Conservation (phyloP, 225 moss, liverwort and hornwort genomes). For the Pseudoscleropodium purum region DNA sequence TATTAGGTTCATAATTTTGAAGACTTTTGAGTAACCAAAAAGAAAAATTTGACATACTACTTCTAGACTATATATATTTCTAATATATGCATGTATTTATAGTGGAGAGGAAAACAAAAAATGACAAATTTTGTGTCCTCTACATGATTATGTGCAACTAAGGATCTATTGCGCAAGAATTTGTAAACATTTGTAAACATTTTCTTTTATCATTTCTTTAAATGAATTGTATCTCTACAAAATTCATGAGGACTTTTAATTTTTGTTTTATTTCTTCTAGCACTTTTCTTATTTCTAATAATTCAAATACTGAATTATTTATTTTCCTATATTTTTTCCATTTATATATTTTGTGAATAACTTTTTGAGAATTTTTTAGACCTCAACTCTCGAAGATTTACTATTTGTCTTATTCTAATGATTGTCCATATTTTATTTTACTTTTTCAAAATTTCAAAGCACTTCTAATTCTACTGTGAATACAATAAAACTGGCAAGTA, state of each 20-base stretch:
- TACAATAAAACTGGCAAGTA: neutral
- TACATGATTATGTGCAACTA: no score
- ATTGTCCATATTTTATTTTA: neutral
- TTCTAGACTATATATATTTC: neutral
- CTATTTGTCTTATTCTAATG: neutral
- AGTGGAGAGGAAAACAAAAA: rapidly evolving
- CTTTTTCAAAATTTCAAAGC: neutral
- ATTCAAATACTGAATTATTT: neutral
- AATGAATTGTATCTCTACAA: neutral
- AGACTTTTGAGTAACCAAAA: neutral
- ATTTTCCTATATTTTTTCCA: neutral
- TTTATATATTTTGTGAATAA: neutral
- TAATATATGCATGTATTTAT: neutral
- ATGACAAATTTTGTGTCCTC: neutral
- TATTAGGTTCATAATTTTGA: neutral
- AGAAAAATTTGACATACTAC: neutral
- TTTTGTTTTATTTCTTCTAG: neutral
- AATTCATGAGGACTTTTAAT: no score
- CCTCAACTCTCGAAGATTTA: rapidly evolving
- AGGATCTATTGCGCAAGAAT: neutral
- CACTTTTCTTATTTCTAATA: neutral
- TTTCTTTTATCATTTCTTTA: no score
- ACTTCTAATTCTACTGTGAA: rapidly evolving
- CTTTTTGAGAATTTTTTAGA: neutral
- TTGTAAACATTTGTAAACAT: neutral